Base-by-base conservation (phyloP, 2,329 filamentous ascomycete species). In the Penicillium decumbens region DNA sequence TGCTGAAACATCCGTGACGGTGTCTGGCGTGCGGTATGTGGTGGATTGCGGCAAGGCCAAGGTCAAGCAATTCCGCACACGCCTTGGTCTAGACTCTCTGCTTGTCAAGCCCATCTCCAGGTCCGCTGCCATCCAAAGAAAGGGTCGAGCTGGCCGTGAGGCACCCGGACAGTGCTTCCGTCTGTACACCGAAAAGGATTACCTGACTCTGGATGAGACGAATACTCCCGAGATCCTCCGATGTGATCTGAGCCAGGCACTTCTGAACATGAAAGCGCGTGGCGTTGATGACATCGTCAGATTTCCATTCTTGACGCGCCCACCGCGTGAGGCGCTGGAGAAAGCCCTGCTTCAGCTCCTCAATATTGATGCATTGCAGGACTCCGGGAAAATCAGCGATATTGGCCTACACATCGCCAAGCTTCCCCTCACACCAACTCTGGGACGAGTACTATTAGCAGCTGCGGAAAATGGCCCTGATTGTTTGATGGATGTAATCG, bases 1-100 rank as follows among this genome's bases (percentile, higher is more conserved):
- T 61, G 93, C 93, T n/a, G 93, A 98, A 69, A 97, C 93, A 0
- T 97, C 93, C 1, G 88, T 98, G 51, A 98, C 93, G 0, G 91
- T 98, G 0, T 87, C 92, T 0, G 93, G 93, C 2, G 90, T 98
- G 6, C 83, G 89, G 4, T 93, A 87, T 60, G 92, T 98, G 8
- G 80, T 98, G 18, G 93, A 98, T 65, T 88, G 88, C 47, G 93
- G 93, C 40, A 96, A 96, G 63, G 88, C 88, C 7, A 98, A 98
- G 67, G 81, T 95, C 56, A 96, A 96, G 71, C 87, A 95, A 57
- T 98, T 90, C 66, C 85, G 91, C 12, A 82, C 87, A 13, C 80
- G 85, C 0, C 78, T 97, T 0, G 91, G 90, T 4, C 84, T 98
- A 64, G 92, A 97, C 60, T 95, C 92, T 0, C 79, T 98, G 1